These are phyloP conservation scores for Globisporangium radiosum DNA, from an alignment of 352 stramenopile species.

Conservation along the genomic window DNA sequence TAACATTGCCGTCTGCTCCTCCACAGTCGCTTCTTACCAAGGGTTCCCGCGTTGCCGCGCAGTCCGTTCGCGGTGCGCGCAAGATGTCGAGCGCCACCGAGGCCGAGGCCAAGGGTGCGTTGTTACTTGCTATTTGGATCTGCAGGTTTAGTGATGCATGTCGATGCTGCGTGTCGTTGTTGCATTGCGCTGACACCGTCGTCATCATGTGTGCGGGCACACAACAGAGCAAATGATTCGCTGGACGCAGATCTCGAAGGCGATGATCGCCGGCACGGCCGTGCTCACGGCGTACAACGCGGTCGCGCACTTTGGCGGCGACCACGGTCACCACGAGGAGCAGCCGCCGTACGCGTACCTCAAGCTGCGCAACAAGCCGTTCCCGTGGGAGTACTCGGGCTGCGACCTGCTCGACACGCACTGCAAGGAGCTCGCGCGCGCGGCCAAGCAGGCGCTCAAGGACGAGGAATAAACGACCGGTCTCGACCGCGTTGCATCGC, in stretches of 20 bases:
- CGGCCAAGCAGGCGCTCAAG: slow-evolving; percentile 63
- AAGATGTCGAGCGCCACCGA: slow-evolving; percentile 79
- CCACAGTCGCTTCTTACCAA: slow-evolving; percentile 60
- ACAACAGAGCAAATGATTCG: slow-evolving; percentile 70
- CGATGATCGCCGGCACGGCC: slow-evolving; percentile 61
- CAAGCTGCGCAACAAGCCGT: slow-evolving; percentile 86
- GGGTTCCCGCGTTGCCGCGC: slow-evolving; percentile 38
- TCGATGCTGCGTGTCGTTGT: not conserved
- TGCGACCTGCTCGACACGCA: slow-evolving; percentile 76
- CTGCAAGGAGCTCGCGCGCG: slow-evolving; percentile 60
- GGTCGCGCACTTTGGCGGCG: slow-evolving; percentile 28
- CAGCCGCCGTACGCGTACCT: slow-evolving; percentile 69
- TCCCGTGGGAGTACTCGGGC: slow-evolving; percentile 72
- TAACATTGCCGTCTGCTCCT: not conserved
- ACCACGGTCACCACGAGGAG: slow-evolving; percentile 62
- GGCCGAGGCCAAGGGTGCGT: slow-evolving; percentile 73
- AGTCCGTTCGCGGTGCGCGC: slow-evolving; percentile 56
- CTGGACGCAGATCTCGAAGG: slow-evolving; percentile 84
- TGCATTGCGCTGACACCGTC: not conserved
- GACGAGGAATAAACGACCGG: slow-evolving; percentile 10
- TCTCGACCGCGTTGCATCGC: not conserved
- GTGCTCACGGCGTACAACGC: slow-evolving; percentile 55
- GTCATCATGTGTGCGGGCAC: not conserved
- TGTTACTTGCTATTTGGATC: not conserved
- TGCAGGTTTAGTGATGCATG: slow-evolving; percentile 1